Evolutionary conservation across 2,329 filamentous ascomycete genomes (phyloP).

Genomic region (Myriosclerotinia duriaeana): DNA sequence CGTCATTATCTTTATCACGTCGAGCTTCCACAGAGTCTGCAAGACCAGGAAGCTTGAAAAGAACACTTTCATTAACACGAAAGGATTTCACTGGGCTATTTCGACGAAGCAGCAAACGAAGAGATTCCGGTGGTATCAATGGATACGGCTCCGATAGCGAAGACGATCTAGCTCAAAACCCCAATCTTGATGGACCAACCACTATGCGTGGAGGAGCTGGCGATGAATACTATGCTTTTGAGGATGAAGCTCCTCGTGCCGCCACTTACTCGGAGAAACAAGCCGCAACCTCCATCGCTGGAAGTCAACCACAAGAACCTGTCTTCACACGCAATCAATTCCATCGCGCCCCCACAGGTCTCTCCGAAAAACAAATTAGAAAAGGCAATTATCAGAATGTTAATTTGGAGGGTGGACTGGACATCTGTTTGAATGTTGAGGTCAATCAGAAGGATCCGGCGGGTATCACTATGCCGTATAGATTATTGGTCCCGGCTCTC

Average conservation of each 20-base stretch:
- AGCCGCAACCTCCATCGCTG: slow-evolving; percentile 34
- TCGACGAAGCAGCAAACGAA: slow-evolving; percentile 49
- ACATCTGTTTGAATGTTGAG: slow-evolving; percentile 87
- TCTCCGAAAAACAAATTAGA: slow-evolving; percentile 62
- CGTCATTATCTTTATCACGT: slow-evolving; percentile 29
- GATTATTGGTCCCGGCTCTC: slow-evolving; percentile 79
- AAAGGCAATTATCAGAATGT: slow-evolving; percentile 58
- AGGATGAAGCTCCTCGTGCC: slow-evolving; percentile 28
- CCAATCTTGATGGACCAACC: slow-evolving; percentile 26
- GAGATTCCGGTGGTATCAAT: slow-evolving; percentile 54
- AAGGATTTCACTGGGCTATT: slow-evolving; percentile 50
- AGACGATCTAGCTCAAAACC: slow-evolving; percentile 41
- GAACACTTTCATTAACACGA: slow-evolving; percentile 59
- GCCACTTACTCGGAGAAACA: slow-evolving; percentile 27
- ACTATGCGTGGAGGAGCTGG: slow-evolving; percentile 43
- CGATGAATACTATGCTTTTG: slow-evolving; percentile 49
- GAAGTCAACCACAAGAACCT: slow-evolving; percentile 26
- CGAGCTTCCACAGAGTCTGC: slow-evolving; percentile 44
- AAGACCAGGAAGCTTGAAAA: slow-evolving; percentile 46
- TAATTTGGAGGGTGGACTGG: slow-evolving; percentile 78
- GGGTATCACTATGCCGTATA: slow-evolving; percentile 84
- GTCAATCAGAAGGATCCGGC: slow-evolving; percentile 80
- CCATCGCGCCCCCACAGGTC: slow-evolving; percentile 67
- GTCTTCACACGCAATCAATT: slow-evolving; percentile 45
- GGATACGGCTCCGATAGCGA: slow-evolving; percentile 51